Evolutionary conservation across 208 protist genomes (phyloP).

Genomic region (Acanthamoeba lenticulata): DNA sequence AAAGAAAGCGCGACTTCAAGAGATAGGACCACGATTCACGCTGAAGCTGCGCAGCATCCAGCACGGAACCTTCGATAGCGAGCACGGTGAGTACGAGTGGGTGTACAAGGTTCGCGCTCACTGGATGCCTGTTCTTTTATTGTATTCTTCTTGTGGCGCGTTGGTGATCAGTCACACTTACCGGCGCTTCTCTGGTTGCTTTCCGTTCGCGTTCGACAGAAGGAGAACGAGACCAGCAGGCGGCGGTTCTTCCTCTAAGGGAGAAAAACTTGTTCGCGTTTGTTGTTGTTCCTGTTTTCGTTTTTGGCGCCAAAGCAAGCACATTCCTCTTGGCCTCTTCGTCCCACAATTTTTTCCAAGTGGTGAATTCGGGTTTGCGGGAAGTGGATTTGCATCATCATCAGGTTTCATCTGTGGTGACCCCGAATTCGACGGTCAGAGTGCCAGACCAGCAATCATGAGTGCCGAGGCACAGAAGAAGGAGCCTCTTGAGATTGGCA

Average conservation of each 20-base stretch:
- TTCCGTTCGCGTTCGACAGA: no score
- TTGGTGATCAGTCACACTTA: no score
- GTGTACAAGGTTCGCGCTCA: constrained; percentile 74
- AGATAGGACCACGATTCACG: constrained; percentile 92
- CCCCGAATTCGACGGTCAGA: background rate
- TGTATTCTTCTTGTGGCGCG: no score
- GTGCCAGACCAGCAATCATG: background rate
- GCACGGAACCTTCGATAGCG: constrained; percentile 88
- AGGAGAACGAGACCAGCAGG: constrained; percentile 65
- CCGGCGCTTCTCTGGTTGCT: no score
- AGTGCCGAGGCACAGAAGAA: background rate
- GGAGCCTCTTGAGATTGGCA: constrained; percentile 37
- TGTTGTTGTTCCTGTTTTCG: background rate
- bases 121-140: background rate
- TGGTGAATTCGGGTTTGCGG: no score
- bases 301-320: background rate
- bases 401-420: background rate
- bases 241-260: constrained; percentile 45
- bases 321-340: background rate
- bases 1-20: constrained; percentile 86
- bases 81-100: constrained; percentile 89
- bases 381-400: no score
- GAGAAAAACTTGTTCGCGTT: constrained; percentile 26
- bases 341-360: background rate
- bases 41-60: constrained; percentile 90